These are phyloP conservation scores for Mollisia scopiformis DNA, from an alignment of 2,329 filamentous ascomycete species.

Conservation along the genomic window DNA sequence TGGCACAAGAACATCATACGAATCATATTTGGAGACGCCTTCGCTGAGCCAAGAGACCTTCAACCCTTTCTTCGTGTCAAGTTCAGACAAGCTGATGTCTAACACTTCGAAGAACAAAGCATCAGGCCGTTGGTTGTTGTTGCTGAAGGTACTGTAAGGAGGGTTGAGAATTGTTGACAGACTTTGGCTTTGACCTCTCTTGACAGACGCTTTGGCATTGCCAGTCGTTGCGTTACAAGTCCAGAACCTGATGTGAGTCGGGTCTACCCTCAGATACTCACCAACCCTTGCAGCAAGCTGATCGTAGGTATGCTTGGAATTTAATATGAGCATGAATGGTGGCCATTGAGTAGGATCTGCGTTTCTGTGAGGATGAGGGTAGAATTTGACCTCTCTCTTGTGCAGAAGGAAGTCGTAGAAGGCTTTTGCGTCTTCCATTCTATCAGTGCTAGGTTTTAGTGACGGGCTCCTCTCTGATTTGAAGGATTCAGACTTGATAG, in stretches of 20 bases:
- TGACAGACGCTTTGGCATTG: slow-evolving; percentile 77
- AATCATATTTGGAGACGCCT: slow-evolving; percentile 88
- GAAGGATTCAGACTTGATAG: not conserved
- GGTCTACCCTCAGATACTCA: slow-evolving; percentile 73
- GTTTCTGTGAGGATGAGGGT: slow-evolving; percentile 65
- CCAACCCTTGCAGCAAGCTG: slow-evolving; percentile 83
- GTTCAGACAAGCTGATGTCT: slow-evolving; percentile 90
- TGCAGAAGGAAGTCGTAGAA: slow-evolving; percentile 95
- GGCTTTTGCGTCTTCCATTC: slow-evolving; percentile 72
- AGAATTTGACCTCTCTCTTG: slow-evolving; percentile 78
- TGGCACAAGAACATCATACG: slow-evolving; percentile 80
- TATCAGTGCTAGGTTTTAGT: slow-evolving; percentile 43
- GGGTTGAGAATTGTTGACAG: slow-evolving; percentile 79
- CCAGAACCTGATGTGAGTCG: slow-evolving; percentile 89
- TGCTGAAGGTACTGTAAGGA: slow-evolving; percentile 71
- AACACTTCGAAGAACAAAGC: slow-evolving; percentile 89
- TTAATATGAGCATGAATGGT: slow-evolving; percentile 77
- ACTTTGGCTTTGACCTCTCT: slow-evolving; percentile 68
- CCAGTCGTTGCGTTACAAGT: slow-evolving; percentile 78
- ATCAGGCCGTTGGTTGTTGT: slow-evolving; percentile 72
- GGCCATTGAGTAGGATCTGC: slow-evolving; percentile 54
- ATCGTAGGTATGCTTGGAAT: slow-evolving; percentile 88
- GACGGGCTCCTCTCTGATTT: slow-evolving; percentile 2
- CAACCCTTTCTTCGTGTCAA: slow-evolving; percentile 88
- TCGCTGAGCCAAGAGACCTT: slow-evolving; percentile 86